These are phyloP conservation scores for Pigoraptor vietnamica DNA, from an alignment of 78 protist genomes.

Conservation along the genomic window DNA sequence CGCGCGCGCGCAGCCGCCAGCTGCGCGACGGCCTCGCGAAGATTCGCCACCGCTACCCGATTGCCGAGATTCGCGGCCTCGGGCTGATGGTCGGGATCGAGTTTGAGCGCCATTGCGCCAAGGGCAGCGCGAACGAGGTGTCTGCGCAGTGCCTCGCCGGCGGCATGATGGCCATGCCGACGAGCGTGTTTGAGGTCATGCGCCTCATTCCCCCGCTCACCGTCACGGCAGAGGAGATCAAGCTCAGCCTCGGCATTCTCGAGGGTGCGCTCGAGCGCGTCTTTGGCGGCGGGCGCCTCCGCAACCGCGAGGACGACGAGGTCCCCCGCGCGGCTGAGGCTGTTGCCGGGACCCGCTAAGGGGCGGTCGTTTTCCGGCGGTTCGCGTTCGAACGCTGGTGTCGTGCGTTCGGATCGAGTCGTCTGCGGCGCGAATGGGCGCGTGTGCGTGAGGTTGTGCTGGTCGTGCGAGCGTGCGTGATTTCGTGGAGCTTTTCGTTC, in stretches of 20 bases:
- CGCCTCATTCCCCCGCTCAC: slow-evolving; percentile 50
- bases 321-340: no score
- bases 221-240: not conserved
- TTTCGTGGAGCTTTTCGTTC: no score
- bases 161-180: not conserved
- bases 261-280: not conserved
- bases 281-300: no score
- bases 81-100: slow-evolving; percentile 65
- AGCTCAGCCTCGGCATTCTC: not conserved
- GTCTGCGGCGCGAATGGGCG: no score
- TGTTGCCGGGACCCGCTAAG: no score
- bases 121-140: not conserved
- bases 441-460: no score
- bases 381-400: no score
- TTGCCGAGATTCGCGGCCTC: slow-evolving; percentile 32
- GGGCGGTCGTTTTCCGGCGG: no score
- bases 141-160: not conserved
- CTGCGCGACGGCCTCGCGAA: slow-evolving; percentile 14
- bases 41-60: not conserved
- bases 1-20: slow-evolving; percentile 25
- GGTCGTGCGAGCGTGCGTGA: no score
- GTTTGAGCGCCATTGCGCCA: not conserved
- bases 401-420: no score
- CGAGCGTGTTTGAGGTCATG: slow-evolving; percentile 23
- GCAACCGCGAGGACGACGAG: no score